Evolutionary conservation across 164 flowering plant genomes (phyloP), one percentile per base, ranked within the genome.

Genomic region (Paratinospora sagittata): DNA sequence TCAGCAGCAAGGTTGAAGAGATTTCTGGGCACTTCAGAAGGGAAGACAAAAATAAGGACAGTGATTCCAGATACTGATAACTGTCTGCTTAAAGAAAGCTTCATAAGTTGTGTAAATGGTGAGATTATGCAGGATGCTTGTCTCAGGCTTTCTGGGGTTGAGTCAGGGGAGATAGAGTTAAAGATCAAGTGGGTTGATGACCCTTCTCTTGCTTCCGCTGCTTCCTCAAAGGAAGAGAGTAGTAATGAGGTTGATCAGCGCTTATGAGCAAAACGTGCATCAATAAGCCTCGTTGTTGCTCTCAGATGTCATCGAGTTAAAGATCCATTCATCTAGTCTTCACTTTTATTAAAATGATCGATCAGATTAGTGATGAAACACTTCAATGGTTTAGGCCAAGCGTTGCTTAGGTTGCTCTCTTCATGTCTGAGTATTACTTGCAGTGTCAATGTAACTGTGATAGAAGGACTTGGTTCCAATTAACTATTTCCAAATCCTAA

Each of bases 151-250:
- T 55, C 79, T 63, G 93, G 68, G 0, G 96, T 90, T 1, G 91
- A 90, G 77, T 86, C 96, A 9, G 98, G 98, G 23, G 91, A 90
- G 76, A 77, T 92, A 17, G 88, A 89, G 75, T 64, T 92, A 65
- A 87, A 84, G 77, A 52, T 92, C 81, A 88, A 84, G 78, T 81
- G 89, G 74, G 77, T 84, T 24, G 82, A 83, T 69, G 71, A 63
- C 72, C 75, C 81, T 70, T 62, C 78, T 66, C 58, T 63, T 39
- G 65, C 72, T 66, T 2, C 73, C 6, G 26, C 67, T 34, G 26
- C 61, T 55, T 19, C 61, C 24, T 19, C 61, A 55, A 21, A 55
- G 61, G 19, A 19, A 55, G n/a, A 55, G 8, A 17, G 24, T 23
- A 19, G 60, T 55, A 12, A 47, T 47, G 55, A 47, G 55, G n/a